Percentiles rank a stretch among this genome's conserved stretches.
phyloP scores from a whole-genome alignment of 2,329 filamentous ascomycete genomes.

The Furcasterigmium sp. region DNA sequence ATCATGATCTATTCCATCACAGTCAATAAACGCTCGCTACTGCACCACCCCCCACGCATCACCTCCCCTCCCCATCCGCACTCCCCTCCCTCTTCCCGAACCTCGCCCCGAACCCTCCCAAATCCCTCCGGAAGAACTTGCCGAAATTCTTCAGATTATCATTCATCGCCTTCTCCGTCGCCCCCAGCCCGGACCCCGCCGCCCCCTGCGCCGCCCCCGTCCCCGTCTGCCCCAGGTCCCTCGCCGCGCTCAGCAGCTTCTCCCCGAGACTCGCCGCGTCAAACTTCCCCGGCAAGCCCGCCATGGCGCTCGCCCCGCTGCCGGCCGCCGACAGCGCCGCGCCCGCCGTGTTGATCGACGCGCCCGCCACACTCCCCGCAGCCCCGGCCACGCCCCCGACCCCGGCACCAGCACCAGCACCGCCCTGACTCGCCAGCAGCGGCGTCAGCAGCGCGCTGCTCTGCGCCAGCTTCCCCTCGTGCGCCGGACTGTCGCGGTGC shows the following conservation, averaged over 20 bases:
- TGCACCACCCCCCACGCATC: not conserved
- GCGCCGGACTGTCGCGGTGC: constrained; percentile 71
- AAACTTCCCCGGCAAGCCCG: constrained; percentile 53
- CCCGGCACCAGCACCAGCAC: constrained; percentile 24
- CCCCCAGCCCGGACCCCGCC: constrained; percentile 27
- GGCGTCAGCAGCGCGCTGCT: constrained; percentile 67
- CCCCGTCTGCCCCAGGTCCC: constrained; percentile 65
- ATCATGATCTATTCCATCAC: too few relatives aligned
- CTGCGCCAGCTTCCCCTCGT: constrained; percentile 60
- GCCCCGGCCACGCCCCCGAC: constrained; percentile 16
- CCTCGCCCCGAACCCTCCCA: constrained; percentile 67
- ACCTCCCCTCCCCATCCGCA: constrained; percentile 17
- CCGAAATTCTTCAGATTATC: constrained; percentile 94
- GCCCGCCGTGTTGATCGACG: constrained; percentile 33
- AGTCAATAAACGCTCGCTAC: too few relatives aligned
- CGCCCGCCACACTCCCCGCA: constrained; percentile 26
- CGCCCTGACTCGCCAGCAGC: constrained; percentile 44
- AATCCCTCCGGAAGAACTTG: constrained; percentile 90
- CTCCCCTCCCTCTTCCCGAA: constrained; percentile 61
- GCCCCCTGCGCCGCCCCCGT: constrained; percentile 21
- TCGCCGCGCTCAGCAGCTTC: constrained; percentile 80
- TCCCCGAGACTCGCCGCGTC: constrained; percentile 80
- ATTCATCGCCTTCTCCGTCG: constrained; percentile 64
- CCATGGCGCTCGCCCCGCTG: constrained; percentile 20
- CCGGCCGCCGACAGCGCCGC: constrained; percentile 29